A percentile compares a stretch with the other conserved stretches of the same genome.
phyloP scores from a whole-genome alignment of 768 basidiomycete genomes.

The Auricularia heimuer region DNA sequence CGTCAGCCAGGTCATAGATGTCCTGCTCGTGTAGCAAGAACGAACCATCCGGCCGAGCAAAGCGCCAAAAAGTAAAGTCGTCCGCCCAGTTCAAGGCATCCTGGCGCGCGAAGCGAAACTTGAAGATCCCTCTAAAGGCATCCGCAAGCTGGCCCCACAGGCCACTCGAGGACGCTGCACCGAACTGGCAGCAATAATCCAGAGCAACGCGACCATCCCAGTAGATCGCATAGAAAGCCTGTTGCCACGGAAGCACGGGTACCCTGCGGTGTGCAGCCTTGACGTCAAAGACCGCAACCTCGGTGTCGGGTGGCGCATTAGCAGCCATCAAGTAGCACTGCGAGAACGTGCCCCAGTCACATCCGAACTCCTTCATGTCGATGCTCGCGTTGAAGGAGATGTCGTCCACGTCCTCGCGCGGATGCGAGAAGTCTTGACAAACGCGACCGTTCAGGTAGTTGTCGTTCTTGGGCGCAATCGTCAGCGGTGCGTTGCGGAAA shows the following conservation, averaged over 20 bases:
- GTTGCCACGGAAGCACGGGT: conserved; percentile 23
- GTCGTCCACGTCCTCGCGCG: conserved; percentile 12
- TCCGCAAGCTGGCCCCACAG: conserved; percentile 26
- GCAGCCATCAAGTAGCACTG: conserved; percentile 17
- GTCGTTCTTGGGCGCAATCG: conserved; percentile 16
- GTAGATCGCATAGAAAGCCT: conserved; percentile 16
- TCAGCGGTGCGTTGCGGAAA: conserved; percentile 23
- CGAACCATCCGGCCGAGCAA: background rate
- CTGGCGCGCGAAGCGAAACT: conserved; percentile 5
- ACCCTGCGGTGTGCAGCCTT: conserved; percentile 16
- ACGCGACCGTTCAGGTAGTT: background rate
- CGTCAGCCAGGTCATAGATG: conserved; percentile 4
- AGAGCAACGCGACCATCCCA: conserved; percentile 22
- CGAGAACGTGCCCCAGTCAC: conserved; percentile 30
- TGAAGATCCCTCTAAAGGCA: conserved; percentile 22
- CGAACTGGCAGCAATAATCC: conserved; percentile 25
- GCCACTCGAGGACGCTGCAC: conserved; percentile 19
- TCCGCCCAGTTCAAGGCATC: conserved; percentile 29
- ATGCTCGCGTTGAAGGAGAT: conserved; percentile 25
- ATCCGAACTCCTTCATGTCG: conserved; percentile 22
- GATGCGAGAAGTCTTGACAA: conserved; percentile 27
- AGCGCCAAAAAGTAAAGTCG: conserved; percentile 23
- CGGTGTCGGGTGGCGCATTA: conserved; percentile 22
- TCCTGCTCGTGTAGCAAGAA: background rate
- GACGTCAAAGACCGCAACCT: conserved; percentile 28